phyloP scores from a whole-genome alignment of 768 basidiomycete species.

The Tulasnella sp. region DNA sequence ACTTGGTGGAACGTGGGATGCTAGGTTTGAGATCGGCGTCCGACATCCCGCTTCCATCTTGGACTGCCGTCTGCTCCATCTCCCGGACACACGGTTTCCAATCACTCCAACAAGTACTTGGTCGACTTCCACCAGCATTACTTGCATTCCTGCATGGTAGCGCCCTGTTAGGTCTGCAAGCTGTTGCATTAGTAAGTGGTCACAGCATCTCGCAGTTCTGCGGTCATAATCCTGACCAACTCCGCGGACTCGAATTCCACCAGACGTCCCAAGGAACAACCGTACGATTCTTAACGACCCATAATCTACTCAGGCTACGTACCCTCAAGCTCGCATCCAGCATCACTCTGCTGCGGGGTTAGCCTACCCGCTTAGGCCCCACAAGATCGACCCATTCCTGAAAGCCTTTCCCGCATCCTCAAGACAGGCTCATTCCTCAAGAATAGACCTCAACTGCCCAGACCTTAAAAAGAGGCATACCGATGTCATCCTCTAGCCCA shows the following conservation, averaged over 20 bases:
- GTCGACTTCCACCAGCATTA: neutral
- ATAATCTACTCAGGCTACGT: neutral
- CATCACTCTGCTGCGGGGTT: neutral
- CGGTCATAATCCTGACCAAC: neutral
- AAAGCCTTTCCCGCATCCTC: neutral
- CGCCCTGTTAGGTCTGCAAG: neutral
- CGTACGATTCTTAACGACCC: neutral
- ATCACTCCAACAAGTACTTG: neutral
- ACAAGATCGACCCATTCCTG: neutral
- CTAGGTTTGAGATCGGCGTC: neutral
- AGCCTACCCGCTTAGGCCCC: neutral
- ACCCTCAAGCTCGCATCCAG: neutral
- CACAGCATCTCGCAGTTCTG: neutral
- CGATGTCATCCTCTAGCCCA: neutral
- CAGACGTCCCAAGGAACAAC: neutral
- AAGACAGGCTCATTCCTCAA: neutral
- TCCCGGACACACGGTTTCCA: neutral
- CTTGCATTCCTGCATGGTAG: neutral
- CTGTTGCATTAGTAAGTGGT: neutral
- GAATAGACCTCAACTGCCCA: neutral
- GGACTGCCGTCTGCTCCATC: neutral
- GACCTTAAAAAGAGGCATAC: neutral
- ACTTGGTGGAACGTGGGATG: slow-evolving; percentile 6
- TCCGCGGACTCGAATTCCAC: neutral
- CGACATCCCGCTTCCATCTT: neutral